These are phyloP conservation scores for Tolypocladium inflatum DNA, from an alignment of 2,329 filamentous ascomycete genomes.

Conservation along the genomic window DNA sequence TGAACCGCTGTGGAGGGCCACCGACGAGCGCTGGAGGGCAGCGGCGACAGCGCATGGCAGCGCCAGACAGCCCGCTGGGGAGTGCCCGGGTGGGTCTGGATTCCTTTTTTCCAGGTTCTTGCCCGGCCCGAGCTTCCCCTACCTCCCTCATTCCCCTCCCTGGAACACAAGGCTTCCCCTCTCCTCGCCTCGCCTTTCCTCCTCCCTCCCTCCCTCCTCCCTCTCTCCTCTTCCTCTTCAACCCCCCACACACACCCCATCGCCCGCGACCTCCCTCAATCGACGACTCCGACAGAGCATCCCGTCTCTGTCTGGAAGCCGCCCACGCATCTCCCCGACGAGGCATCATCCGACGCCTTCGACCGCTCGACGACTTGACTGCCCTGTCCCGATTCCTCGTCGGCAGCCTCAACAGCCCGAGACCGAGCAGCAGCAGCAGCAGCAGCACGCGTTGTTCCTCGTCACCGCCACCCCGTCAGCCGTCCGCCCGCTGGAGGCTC, in stretches of 20 bases:
- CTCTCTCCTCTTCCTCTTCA: slow-evolving; percentile 5
- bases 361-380: background rate
- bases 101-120: background rate
- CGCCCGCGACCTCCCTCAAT: background rate
- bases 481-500: slow-evolving; percentile 2
- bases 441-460: background rate
- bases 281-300: background rate
- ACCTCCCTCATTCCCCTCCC: slow-evolving; percentile 1
- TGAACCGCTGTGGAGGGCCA: background rate
- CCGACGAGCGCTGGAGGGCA: background rate
- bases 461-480: slow-evolving; percentile 3
- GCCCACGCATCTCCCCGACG: slow-evolving; percentile 3
- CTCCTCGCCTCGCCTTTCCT: slow-evolving; percentile 3
- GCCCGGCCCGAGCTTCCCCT: slow-evolving; percentile 5
- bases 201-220: slow-evolving; percentile 1
- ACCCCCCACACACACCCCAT: slow-evolving; percentile 4
- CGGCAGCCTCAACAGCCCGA: background rate
- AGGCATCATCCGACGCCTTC: background rate
- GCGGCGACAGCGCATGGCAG: background rate
- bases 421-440: background rate
- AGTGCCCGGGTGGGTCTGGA: background rate
- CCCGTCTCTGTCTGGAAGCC: background rate
- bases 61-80: background rate
- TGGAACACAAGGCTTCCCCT: background rate
- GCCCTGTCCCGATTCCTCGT: background rate